These are phyloP conservation scores for Albatrellus ellisii DNA, from an alignment of 768 basidiomycete species.

Conservation along the genomic window DNA sequence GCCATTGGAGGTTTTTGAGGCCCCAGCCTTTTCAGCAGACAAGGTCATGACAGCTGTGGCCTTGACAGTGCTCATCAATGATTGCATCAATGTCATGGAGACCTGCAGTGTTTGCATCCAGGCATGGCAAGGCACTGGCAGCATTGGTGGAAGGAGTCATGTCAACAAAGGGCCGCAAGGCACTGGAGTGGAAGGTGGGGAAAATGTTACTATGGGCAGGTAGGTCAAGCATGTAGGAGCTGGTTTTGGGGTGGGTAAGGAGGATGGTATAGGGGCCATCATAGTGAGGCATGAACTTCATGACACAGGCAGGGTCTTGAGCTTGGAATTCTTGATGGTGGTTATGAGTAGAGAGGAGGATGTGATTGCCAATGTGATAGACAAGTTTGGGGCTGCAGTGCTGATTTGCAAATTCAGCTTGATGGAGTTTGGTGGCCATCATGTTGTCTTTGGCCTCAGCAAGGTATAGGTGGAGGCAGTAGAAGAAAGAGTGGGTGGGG, in stretches of 20 bases:
- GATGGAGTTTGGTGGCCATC: neutral
- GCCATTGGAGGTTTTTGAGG: too few relatives aligned
- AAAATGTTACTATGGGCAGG: neutral
- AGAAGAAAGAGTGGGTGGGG: neutral
- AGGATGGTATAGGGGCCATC: neutral
- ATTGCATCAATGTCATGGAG: too few relatives aligned
- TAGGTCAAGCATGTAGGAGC: neutral
- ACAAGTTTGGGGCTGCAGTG: neutral
- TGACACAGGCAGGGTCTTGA: neutral
- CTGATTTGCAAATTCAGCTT: neutral
- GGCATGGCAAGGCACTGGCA: too few relatives aligned
- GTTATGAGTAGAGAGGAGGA: neutral
- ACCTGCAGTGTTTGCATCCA: too few relatives aligned
- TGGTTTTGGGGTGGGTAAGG: neutral
- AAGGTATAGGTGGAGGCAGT: neutral
- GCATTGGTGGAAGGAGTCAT: too few relatives aligned
- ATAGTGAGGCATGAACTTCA: neutral
- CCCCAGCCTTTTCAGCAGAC: too few relatives aligned
- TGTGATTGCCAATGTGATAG: neutral
- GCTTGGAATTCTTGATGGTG: neutral
- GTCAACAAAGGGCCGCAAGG: neutral
- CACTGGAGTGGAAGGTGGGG: neutral
- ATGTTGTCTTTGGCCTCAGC: neutral
- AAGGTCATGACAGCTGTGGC: too few relatives aligned
- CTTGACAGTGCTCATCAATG: too few relatives aligned